Evolutionary conservation across 2,329 filamentous ascomycete species (phyloP), one percentile per base, ranked within the genome.

Genomic region (Cercospora zeae-maydis): DNA sequence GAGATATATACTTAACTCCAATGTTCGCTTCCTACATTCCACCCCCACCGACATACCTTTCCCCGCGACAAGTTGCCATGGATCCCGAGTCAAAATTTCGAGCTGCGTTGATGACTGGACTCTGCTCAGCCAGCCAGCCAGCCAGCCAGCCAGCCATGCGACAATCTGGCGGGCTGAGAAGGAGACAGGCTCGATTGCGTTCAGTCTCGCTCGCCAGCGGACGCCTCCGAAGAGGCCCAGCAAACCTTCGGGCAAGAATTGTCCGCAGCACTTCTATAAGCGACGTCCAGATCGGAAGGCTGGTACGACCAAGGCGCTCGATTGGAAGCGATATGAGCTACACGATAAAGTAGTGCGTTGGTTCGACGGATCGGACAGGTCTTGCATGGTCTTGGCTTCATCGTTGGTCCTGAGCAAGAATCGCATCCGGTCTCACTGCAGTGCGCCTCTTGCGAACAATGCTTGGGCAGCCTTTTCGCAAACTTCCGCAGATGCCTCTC

Each of bases 341-440:
- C 73, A 74, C 66, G 67, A 70, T 14, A 75, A 76, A 66, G 70
- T 71, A 27, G 66, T 65, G 57, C 61, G 71, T n/a, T 75, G 66
- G 71, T 75, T 77, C 69, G 61, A 69, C 30, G 63, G 21, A 75
- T 76, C 56, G 59, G 67, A 33, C 61, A 66, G 57, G 67, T 70
- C 30, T 58, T 75, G 7, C 34, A 66, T 5, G 62, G 75, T 63
- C 68, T 37, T 37, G 2, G 9, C 7, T 37, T 37, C 34, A n/a
- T 37, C 34, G 4, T 37, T 37, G 13, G 34, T n/a, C 4, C n/a
- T 37, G 13, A 37, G 34, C 13, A n/a, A 5, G 9, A 37, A 37
- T 5, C 34, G 34, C 4, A 37, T 37, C 34, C 1, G 34, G 2
- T 37, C 13, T 37, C 7, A 14, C 34, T 37, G 34, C 34, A 37